A percentile compares a stretch with the other conserved stretches of the same genome.
Evolutionary conservation across 2,329 filamentous ascomycete species (phyloP).

Genomic region (Elsinoe ampelina): DNA sequence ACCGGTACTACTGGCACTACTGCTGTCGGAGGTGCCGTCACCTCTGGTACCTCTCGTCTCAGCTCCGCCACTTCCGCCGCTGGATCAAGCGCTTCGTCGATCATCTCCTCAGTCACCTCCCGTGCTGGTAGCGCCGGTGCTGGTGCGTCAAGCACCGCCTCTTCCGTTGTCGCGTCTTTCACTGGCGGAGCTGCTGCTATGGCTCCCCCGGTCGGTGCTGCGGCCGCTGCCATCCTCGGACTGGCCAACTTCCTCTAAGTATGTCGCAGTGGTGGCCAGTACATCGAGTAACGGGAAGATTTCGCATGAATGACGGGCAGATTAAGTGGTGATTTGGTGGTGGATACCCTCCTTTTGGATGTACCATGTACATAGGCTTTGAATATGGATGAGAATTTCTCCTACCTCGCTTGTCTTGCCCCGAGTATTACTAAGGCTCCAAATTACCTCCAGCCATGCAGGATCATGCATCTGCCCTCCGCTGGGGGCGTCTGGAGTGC

Average conservation of each 20-base stretch:
- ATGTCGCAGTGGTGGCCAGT: too few species aligned
- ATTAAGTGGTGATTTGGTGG: background rate
- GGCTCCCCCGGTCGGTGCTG: constrained; percentile 4
- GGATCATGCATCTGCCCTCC: background rate
- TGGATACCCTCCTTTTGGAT: background rate
- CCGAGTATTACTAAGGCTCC: background rate
- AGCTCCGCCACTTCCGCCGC: background rate
- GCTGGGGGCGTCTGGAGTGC: background rate
- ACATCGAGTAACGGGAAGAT: background rate
- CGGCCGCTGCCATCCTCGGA: constrained; percentile 7
- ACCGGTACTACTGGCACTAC: constrained; percentile 2
- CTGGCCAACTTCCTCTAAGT: constrained; percentile 5
- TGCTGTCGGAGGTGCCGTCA: background rate
- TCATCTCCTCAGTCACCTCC: constrained; percentile 1
- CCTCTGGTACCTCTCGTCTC: background rate
- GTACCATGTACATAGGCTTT: constrained; percentile 9
- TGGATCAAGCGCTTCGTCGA: background rate
- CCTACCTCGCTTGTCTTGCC: background rate
- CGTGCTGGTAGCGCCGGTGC: constrained; percentile 1
- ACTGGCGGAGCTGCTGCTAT: constrained; percentile 4
- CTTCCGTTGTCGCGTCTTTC: constrained; percentile 5
- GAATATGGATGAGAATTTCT: background rate
- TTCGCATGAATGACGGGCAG: background rate
- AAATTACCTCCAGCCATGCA: background rate
- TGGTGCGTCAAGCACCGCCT: constrained; percentile 1